These are phyloP conservation scores for Macrolepiota fuliginosa DNA, from an alignment of 768 basidiomycete species.

Conservation along the genomic window DNA sequence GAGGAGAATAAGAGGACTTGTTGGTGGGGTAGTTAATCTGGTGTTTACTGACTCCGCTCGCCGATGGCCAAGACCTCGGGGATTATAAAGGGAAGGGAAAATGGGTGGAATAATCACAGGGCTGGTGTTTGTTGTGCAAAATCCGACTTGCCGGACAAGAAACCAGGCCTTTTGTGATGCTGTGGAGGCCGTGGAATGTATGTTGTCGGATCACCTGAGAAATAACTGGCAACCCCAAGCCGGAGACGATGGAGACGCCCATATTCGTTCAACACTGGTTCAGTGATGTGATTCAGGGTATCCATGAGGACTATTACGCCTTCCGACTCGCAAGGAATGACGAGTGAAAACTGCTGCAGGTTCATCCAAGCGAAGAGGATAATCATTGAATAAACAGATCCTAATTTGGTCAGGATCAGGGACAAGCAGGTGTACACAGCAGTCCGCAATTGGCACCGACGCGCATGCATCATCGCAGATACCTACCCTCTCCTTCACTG, in stretches of 20 bases:
- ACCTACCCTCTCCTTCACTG: neutral
- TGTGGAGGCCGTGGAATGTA: neutral
- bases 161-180: too few relatives aligned
- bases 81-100: too few relatives aligned
- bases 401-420: neutral
- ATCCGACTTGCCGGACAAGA: too few relatives aligned
- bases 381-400: neutral
- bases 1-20: neutral
- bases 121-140: too few relatives aligned
- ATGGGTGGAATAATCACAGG: too few relatives aligned
- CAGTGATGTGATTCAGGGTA: neutral
- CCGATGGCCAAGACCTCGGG: too few relatives aligned
- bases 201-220: neutral
- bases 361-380: neutral
- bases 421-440: constrained; percentile 7
- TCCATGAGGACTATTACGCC: neutral
- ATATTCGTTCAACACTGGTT: too few relatives aligned
- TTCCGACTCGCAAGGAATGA: neutral
- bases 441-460: constrained; percentile 7
- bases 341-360: neutral
- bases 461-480: constrained; percentile 1
- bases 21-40: neutral
- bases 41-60: neutral
- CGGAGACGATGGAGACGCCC: neutral
- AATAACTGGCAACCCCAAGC: neutral